Evolutionary conservation across 2,329 filamentous ascomycete species (phyloP), one percentile per base, ranked within the genome.

Genomic region (Claviceps spartinae): DNA sequence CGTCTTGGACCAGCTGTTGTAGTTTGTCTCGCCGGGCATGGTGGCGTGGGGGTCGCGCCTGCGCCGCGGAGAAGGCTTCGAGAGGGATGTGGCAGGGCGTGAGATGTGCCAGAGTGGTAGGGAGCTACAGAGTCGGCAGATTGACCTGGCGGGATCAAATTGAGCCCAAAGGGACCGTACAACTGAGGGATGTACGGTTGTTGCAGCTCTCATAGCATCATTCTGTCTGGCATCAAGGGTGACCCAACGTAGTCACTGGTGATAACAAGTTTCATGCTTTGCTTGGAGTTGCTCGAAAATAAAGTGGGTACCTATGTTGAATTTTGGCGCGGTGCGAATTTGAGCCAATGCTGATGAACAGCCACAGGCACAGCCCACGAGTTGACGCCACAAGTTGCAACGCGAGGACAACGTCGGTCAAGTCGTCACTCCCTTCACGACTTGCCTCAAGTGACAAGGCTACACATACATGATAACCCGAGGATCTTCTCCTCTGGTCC

Each of bases 1-100:
- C 41, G 81, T 74, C 56, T 79, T 81, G 51, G 77, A 82, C 85
- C 85, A 90, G 56, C 72, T 74, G 42, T 73, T 73, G 68, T 90
- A 90, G 45, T 72, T 69, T 20, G 59, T 52, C 16, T 66, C 62
- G 30, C 61, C 58, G 13, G 63, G 57, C 65, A 64, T 69, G 52
- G 59, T 63, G 55, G 6, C 6, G 37, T 44, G 42, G 24, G 47
- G 47, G 40, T 52, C 38, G 37, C 38, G 46, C 34, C 18, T 48
- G 20, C 5, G 48, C 30, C 42, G 47, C 20, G 5, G 52, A 16
- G 49, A 43, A 13, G 51, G n/a, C 22, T 48, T 43, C 24, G 48
- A 46, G 30, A 51, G 40, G 3, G 58, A 55, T 24, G 59, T 59
- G 13, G 40, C 41, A 16, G 7, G 42, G 20, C 55, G 54, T 40